Percentiles rank a stretch among this genome's conserved stretches.
Conservation (phyloP, 768 basidiomycete genomes). For the Exidia glandulosa region DNA sequence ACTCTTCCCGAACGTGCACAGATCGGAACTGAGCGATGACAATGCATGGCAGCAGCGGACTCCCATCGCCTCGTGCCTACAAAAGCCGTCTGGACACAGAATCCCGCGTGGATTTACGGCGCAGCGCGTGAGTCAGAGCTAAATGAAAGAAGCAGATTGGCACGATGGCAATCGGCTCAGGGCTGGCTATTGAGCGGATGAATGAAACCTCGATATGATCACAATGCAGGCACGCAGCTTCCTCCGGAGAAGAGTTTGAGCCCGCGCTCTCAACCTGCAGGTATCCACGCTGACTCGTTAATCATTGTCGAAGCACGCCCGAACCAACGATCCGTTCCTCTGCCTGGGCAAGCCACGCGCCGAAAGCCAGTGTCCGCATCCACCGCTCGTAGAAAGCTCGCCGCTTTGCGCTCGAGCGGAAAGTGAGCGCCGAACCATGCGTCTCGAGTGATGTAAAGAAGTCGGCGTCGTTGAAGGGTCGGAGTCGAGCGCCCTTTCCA, state of each 20-base stretch:
- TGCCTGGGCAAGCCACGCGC: conserved; percentile 67
- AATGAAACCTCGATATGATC: not conserved
- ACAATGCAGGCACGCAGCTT: not conserved
- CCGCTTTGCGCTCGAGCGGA: conserved; percentile 52
- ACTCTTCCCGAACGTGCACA: too few relatives aligned
- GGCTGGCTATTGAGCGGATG: too few relatives aligned
- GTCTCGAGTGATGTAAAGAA: conserved; percentile 67
- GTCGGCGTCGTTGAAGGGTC: conserved; percentile 54
- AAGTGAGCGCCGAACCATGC: conserved; percentile 62
- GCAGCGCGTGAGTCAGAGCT: too few relatives aligned
- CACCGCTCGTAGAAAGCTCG: conserved; percentile 71
- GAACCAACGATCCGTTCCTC: conserved; percentile 29
- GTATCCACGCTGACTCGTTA: too few relatives aligned
- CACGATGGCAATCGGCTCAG: too few relatives aligned
- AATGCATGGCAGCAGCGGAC: too few relatives aligned
- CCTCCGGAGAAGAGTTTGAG: not conserved
- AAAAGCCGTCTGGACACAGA: too few relatives aligned
- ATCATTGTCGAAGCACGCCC: not conserved
- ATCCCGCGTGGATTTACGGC: too few relatives aligned
- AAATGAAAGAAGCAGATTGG: too few relatives aligned
- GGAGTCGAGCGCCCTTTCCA: conserved; percentile 42
- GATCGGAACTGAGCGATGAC: too few relatives aligned
- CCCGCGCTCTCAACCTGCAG: too few relatives aligned
- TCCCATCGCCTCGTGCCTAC: too few relatives aligned
- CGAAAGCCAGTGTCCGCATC: conserved; percentile 67